Evolutionary conservation across 2,329 filamentous ascomycete species (phyloP), one percentile per base, ranked within the genome.

Genomic region (Magnaporthiopsis rhizophila): DNA sequence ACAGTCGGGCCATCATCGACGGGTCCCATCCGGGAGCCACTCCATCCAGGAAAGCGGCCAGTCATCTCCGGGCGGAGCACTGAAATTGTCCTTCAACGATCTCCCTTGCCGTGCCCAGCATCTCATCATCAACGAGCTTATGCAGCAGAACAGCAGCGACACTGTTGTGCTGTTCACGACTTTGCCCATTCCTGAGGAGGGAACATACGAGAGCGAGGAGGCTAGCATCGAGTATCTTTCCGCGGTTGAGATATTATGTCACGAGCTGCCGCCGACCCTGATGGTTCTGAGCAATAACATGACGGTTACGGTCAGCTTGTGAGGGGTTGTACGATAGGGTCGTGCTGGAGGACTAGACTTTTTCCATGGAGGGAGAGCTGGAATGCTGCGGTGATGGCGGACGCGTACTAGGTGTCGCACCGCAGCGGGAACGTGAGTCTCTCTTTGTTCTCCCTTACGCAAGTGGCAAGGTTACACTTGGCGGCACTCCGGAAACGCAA

Each of bases 241-340:
- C 62, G 89, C 92, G 74, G 79, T 94, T 66, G 90, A 95, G 74
- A 84, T 95, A 2, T 76, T 96, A 65, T 94, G 89, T 74, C 85
- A 89, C 70, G 89, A 85, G 13, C 77, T 94, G 66, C 91, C 91
- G 34, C 91, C 92, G 0, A 86, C 87, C 59, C 74, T 96, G 70
- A 78, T 96, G 74, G 89, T 96, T 56, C 83, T 96, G 75, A 92
- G 89, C 75, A 96, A 96, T 75, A 92, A 88, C 71, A 92, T 96
- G 89, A 96, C 91, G 21, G 91, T 96, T 60, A 96, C 89, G 8
- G 89, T 90, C 71, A 90, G 87, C 73, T 75, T 91, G 66, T 91
- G 70, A 69, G 28, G 45, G 18, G 6, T 30, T 9, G 45, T 9
- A 53, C n/a, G 45, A 24, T 24, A 8, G 13, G n/a, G 21, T 3